Percentiles rank a stretch among this genome's conserved stretches.
phyloP scores from a whole-genome alignment of 345 rosid species.

The Aurinia saxatilis region DNA sequence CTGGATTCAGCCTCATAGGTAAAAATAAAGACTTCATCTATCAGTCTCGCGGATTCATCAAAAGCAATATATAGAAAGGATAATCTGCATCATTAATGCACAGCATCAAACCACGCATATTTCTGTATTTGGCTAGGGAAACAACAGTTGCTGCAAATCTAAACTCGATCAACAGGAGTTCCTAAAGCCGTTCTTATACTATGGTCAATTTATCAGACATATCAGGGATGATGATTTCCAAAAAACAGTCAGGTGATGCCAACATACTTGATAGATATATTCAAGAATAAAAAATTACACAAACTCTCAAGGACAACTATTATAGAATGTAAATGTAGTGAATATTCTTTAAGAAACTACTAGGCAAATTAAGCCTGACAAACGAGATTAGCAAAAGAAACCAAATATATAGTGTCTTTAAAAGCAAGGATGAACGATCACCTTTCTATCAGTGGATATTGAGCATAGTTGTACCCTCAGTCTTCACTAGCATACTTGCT shows the following conservation, averaged over 20 bases:
- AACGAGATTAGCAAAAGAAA: too few relatives aligned
- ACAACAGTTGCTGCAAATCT: not conserved
- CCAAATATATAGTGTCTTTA: too few relatives aligned
- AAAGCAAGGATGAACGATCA: not conserved
- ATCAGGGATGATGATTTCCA: not conserved
- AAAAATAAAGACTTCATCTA: not conserved
- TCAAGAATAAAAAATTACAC: not conserved
- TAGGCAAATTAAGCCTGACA: not conserved
- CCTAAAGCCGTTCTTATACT: not conserved
- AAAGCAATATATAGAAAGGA: not conserved
- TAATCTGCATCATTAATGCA: not conserved
- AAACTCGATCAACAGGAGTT: not conserved
- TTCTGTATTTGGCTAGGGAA: not conserved
- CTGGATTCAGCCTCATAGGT: not conserved
- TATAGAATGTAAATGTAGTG: too few relatives aligned
- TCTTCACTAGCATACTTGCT: slow-evolving; percentile 65
- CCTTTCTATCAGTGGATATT: slow-evolving; percentile 61
- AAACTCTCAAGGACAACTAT: not conserved
- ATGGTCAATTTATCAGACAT: not conserved
- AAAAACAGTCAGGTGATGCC: not conserved
- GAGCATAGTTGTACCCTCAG: slow-evolving; percentile 79
- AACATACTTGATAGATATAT: too few relatives aligned
- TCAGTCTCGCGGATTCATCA: slow-evolving; percentile 7
- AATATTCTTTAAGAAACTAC: not conserved
- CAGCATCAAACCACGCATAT: not conserved